phyloP scores from a whole-genome alignment of 2,329 filamentous ascomycete species.

The Colletotrichum spinosum region DNA sequence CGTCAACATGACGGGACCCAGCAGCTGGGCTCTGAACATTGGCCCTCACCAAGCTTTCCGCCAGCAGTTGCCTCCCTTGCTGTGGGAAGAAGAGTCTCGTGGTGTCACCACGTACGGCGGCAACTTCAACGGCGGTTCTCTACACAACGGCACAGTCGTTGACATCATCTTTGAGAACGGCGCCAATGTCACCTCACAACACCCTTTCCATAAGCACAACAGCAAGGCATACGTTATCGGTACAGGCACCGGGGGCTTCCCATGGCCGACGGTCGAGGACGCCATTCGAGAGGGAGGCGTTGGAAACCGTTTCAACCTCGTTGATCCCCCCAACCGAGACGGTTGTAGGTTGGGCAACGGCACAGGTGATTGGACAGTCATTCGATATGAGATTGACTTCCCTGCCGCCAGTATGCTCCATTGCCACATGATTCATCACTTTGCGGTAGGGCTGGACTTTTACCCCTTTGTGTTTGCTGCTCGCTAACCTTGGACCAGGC shows the following conservation, averaged over 20 bases:
- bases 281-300: slow-evolving; percentile 25
- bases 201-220: slow-evolving; percentile 33
- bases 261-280: slow-evolving; percentile 29
- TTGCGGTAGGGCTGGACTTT: slow-evolving; percentile 15
- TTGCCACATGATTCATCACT: slow-evolving; percentile 34
- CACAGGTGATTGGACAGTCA: slow-evolving; percentile 32
- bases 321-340: slow-evolving; percentile 25
- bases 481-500: slow-evolving; percentile 9
- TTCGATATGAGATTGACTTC: slow-evolving; percentile 31
- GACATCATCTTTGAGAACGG: slow-evolving; percentile 34
- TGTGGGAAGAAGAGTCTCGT: slow-evolving; percentile 25
- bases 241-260: slow-evolving; percentile 24
- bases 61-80: slow-evolving; percentile 25
- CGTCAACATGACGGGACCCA: slow-evolving; percentile 32
- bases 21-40: slow-evolving; percentile 28
- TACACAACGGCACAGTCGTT: slow-evolving; percentile 23
- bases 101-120: slow-evolving; percentile 26
- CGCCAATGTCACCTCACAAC: slow-evolving; percentile 30
- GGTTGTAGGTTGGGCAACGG: slow-evolving; percentile 29
- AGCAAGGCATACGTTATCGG: slow-evolving; percentile 32
- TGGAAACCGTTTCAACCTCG: slow-evolving; percentile 20
- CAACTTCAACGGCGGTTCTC: background rate
- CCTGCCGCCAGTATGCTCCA: slow-evolving; percentile 34
- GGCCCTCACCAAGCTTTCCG: slow-evolving; percentile 29
- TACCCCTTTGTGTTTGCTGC: background rate